Evolutionary conservation across 1,139 yeast species (phyloP).

Genomic region (Hansenula lynferdii): DNA sequence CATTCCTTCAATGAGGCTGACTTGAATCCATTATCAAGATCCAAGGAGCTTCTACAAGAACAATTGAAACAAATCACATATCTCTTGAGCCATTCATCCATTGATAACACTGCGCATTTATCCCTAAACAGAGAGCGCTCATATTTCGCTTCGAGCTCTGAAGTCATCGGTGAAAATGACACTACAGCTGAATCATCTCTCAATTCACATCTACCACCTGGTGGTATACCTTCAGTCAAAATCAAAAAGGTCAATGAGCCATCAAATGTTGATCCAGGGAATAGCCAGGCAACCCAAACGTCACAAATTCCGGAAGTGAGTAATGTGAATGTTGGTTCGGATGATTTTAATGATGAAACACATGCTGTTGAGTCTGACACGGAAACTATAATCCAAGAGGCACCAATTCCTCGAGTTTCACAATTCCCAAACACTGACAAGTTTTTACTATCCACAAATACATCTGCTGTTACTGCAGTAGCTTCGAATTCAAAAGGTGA

Average conservation of each 20-base stretch:
- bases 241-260: no score
- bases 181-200: not conserved
- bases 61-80: conserved; percentile 30
- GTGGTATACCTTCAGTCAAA: no score
- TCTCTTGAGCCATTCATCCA: conserved; percentile 23
- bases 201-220: not conserved
- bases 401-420: not conserved
- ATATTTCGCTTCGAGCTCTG: not conserved
- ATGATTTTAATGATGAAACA: not conserved
- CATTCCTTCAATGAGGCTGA: conserved; percentile 4
- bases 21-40: conserved; percentile 17
- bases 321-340: not conserved
- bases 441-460: conserved; percentile 9
- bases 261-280: no score
- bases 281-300: no score
- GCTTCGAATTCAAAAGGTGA: conserved; percentile 1
- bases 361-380: not conserved
- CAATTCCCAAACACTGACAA: not conserved
- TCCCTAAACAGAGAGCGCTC: not conserved
- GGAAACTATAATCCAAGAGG: conserved; percentile 3
- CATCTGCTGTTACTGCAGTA: conserved; percentile 5
- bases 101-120: conserved; percentile 3
- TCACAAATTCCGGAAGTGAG: not conserved
- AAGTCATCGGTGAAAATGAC: not conserved
- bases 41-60: conserved; percentile 24